phyloP scores from a whole-genome alignment of 331 rosid species.

The Spiraea crenata region DNA sequence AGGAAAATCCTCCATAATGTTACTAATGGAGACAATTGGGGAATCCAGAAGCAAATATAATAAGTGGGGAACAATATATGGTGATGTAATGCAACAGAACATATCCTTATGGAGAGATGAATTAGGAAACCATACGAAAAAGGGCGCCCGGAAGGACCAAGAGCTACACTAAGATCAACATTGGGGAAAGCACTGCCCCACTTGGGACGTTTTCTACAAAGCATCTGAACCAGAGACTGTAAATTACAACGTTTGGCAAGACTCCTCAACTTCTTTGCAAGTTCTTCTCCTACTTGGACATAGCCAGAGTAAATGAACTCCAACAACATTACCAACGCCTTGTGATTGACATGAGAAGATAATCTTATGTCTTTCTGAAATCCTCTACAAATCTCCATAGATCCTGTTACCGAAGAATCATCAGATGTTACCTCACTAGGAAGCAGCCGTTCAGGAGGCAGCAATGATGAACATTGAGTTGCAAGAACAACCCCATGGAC shows the following conservation, averaged over 20 bases:
- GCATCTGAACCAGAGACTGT: conserved; percentile 61
- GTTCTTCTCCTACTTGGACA: conserved; percentile 54
- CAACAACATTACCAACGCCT: conserved; percentile 59
- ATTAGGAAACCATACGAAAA: conserved; percentile 66
- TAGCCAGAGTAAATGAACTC: conserved; percentile 67
- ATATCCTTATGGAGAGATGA: conserved; percentile 16
- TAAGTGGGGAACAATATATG: not conserved
- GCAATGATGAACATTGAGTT: conserved; percentile 61
- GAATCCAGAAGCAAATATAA: not conserved
- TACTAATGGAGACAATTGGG: not conserved
- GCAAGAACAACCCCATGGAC: conserved; percentile 79
- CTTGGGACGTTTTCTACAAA: conserved; percentile 55
- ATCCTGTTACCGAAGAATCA: conserved; percentile 19
- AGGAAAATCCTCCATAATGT: conserved; percentile 20
- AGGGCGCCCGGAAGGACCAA: conserved; percentile 54
- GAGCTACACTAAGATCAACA: conserved; percentile 54
- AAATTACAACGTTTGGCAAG: conserved; percentile 72
- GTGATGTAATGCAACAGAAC: conserved; percentile 18
- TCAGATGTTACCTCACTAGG: conserved; percentile 24
- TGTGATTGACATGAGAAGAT: conserved; percentile 65
- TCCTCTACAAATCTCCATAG: conserved; percentile 20
- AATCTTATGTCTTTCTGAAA: conserved; percentile 49
- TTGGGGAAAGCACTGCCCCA: conserved; percentile 68
- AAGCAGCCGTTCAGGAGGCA: conserved; percentile 47
- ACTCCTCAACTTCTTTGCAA: conserved; percentile 51